Conservation (phyloP, 148 eudicot genomes). For the Mesembryanthemum crystallinum region DNA sequence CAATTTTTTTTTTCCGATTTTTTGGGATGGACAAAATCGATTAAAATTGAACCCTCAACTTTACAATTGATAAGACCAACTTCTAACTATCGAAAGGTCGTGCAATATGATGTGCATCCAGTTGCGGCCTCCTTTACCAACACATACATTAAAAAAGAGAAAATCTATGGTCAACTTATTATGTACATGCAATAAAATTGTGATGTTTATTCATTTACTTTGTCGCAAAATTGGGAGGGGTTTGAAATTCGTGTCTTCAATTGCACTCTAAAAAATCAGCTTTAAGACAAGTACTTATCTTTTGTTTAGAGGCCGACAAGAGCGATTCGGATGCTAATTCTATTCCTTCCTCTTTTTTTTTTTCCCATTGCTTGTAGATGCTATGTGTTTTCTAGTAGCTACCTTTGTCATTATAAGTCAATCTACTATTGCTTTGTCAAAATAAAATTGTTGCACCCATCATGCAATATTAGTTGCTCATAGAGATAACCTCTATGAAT, state of each 20-base stretch:
- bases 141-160: slow-evolving; percentile 1
- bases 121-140: slow-evolving; percentile 24
- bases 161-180: slow-evolving; percentile 19
- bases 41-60: too few relatives aligned
- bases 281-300: slow-evolving; percentile 22
- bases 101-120: slow-evolving; percentile 3
- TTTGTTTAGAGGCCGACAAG: slow-evolving; percentile 61
- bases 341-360: neutral
- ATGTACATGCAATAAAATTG: neutral
- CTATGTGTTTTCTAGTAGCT: slow-evolving; percentile 16
- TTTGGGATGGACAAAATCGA: too few relatives aligned
- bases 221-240: slow-evolving; percentile 3
- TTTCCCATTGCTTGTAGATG: slow-evolving; percentile 23
- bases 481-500: too few relatives aligned
- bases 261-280: slow-evolving; percentile 35
- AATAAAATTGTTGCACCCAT: too few relatives aligned
- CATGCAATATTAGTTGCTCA: too few relatives aligned
- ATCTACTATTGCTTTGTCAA: too few relatives aligned
- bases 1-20: too few relatives aligned
- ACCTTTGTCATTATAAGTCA: neutral
- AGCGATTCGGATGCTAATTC: slow-evolving; percentile 50
- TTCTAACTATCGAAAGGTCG: too few relatives aligned
- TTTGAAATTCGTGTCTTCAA: slow-evolving; percentile 45
- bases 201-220: neutral
- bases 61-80: too few relatives aligned